These are phyloP conservation scores for Phellinidium pouzarii DNA, from an alignment of 1,284 basidiomycete genomes.

Conservation along the genomic window DNA sequence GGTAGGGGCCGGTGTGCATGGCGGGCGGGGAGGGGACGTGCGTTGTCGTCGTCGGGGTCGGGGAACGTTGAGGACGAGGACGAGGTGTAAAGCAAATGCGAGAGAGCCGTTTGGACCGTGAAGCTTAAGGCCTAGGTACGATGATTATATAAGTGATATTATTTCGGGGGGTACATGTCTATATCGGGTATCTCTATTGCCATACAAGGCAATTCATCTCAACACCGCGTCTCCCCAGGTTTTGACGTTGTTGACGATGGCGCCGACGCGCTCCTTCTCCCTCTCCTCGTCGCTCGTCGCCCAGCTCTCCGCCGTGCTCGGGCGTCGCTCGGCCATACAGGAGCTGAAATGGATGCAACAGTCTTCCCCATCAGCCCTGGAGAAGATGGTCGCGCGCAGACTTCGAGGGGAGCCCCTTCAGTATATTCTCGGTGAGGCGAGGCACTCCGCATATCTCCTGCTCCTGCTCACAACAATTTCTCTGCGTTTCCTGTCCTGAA, in stretches of 20 bases:
- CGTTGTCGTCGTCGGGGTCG: slow-evolving; percentile 27
- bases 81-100: background rate
- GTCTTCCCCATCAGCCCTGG: slow-evolving; percentile 29
- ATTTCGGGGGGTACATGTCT: too few species aligned
- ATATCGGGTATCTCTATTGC: background rate
- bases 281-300: slow-evolving; percentile 24
- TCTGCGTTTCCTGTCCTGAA: too few species aligned
- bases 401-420: slow-evolving; percentile 76
- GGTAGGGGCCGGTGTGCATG: slow-evolving; percentile 14
- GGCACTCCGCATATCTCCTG: too few species aligned
- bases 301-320: slow-evolving; percentile 33
- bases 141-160: background rate
- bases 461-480: too few species aligned
- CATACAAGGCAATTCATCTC: background rate
- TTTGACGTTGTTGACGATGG: too few species aligned
- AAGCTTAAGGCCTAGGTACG: background rate
- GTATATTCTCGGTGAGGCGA: slow-evolving; percentile 73
- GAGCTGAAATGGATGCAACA: slow-evolving; percentile 63
- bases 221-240: too few species aligned
- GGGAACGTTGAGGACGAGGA: background rate
- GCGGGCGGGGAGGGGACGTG: slow-evolving; percentile 33
- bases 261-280: background rate
- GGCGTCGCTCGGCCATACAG: slow-evolving; percentile 38
- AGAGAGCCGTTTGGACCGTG: background rate
- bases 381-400: slow-evolving; percentile 50